Evolutionary conservation across 495 filamentous ascomycete species (phyloP).

Genomic region (Penicillium ochrochloron): DNA sequence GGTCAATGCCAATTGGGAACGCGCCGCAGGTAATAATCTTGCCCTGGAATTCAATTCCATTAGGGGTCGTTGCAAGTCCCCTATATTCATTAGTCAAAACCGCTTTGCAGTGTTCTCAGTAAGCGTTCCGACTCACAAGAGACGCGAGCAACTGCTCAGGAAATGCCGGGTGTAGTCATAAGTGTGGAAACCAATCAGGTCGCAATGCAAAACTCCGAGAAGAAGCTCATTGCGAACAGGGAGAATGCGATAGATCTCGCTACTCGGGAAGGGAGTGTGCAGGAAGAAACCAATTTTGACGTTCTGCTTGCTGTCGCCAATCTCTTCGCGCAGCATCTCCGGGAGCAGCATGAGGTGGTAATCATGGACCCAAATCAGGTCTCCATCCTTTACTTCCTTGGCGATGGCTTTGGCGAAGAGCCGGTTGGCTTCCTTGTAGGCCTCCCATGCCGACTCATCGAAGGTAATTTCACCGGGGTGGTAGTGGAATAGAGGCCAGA

Average conservation of each 20-base stretch:
- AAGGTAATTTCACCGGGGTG: slow-evolving; percentile 98
- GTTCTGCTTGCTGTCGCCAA: slow-evolving; percentile 73
- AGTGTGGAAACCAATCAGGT: slow-evolving; percentile 95
- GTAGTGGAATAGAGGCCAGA: slow-evolving; percentile 98
- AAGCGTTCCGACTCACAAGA: slow-evolving; percentile 65
- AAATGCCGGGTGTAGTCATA: slow-evolving; percentile 97
- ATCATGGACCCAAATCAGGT: slow-evolving; percentile 96
- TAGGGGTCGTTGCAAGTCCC: slow-evolving; percentile 78
- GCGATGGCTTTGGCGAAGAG: slow-evolving; percentile 83
- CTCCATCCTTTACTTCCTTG: slow-evolving; percentile 83
- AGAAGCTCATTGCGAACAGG: slow-evolving; percentile 90
- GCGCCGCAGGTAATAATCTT: slow-evolving; percentile 86
- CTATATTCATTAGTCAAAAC: slow-evolving; percentile 44
- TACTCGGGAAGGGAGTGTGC: slow-evolving; percentile 96
- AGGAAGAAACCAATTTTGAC: slow-evolving; percentile 97
- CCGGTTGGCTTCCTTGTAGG: slow-evolving; percentile 88
- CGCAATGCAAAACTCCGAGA: slow-evolving; percentile 83
- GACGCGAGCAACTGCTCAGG: slow-evolving; percentile 85
- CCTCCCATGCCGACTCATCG: slow-evolving; percentile 89
- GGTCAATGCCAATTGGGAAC: slow-evolving; percentile 97
- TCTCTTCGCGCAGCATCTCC: slow-evolving; percentile 87
- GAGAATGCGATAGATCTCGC: slow-evolving; percentile 93
- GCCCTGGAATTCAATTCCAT: slow-evolving; percentile 84
- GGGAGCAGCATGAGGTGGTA: slow-evolving; percentile 98
- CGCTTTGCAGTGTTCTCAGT: neutral